Evolutionary conservation across 345 rosid species (phyloP).

Genomic region (Camelina sativa): DNA sequence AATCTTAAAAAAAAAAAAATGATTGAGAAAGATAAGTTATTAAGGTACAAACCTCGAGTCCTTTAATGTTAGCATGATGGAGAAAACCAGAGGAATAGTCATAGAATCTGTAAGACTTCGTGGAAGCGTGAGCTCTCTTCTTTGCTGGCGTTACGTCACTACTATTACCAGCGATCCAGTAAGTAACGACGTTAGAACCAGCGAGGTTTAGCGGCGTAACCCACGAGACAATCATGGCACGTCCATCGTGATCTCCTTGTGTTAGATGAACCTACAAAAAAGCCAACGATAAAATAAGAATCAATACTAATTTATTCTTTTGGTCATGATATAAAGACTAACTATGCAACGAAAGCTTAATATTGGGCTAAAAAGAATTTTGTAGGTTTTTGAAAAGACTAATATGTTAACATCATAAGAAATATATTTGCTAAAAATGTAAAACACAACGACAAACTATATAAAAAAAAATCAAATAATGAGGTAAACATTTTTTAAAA

Average conservation of each 20-base stretch:
- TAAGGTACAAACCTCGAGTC: conserved; percentile 47
- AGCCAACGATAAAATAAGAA: no score
- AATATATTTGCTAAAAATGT: no score
- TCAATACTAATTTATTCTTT: neutral
- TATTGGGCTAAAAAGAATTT: no score
- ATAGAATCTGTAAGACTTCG: conserved; percentile 46
- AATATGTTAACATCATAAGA: no score
- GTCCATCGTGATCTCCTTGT: conserved; percentile 56
- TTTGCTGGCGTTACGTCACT: neutral
- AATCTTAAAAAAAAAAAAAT: neutral
- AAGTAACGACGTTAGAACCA: conserved; percentile 45
- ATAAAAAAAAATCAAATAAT: neutral
- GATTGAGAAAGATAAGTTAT: neutral
- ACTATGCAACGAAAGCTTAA: no score
- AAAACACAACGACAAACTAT: no score
- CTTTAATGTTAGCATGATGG: conserved; percentile 50
- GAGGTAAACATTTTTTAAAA: no score
- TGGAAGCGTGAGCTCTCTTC: conserved; percentile 39
- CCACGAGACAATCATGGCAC: conserved; percentile 54
- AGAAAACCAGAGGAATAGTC: conserved; percentile 53
- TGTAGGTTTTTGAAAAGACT: no score
- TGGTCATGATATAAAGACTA: neutral
- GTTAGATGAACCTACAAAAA: conserved; percentile 51
- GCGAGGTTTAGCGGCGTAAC: conserved; percentile 46
- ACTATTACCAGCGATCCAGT: conserved; percentile 42